phyloP scores from a whole-genome alignment of 2,329 filamentous ascomycete species.

The Coniochaeta sp. region DNA sequence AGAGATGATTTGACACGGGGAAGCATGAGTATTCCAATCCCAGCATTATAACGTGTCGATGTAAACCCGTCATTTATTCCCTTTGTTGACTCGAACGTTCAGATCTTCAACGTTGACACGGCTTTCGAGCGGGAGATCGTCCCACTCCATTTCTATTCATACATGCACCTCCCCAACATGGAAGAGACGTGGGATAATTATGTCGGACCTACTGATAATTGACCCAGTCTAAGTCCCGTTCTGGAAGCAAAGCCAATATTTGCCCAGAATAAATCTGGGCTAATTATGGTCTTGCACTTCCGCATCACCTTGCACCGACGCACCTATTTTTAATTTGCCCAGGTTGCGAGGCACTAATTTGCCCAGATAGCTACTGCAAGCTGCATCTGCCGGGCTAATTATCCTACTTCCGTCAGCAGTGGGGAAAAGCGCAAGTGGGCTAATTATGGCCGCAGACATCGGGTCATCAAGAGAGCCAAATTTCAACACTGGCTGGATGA shows the following conservation, averaged over 20 bases:
- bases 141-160: not conserved
- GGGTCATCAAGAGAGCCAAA: not conserved
- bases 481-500: not conserved
- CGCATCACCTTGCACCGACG: constrained; percentile 8
- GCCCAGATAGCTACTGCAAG: not conserved
- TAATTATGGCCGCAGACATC: not conserved
- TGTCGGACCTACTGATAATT: constrained; percentile 8
- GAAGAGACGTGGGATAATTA: constrained; percentile 14
- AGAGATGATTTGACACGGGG: too few relatives aligned
- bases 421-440: not conserved
- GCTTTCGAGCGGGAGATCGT: not conserved
- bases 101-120: not conserved
- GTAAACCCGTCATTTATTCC: too few relatives aligned
- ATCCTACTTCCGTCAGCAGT: too few relatives aligned
- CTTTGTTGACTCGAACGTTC: not conserved
- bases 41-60: too few relatives aligned
- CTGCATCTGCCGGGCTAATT: not conserved
- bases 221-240: constrained; percentile 4
- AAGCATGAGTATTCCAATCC: too few relatives aligned
- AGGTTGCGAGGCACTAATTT: not conserved
- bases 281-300: constrained; percentile 15
- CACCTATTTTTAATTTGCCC: constrained; percentile 29
- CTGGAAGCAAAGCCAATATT: not conserved
- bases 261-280: constrained; percentile 14
- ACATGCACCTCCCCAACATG: not conserved